Base-by-base conservation (phyloP, 306 rosid species). In the Lathyrus sativus region DNA sequence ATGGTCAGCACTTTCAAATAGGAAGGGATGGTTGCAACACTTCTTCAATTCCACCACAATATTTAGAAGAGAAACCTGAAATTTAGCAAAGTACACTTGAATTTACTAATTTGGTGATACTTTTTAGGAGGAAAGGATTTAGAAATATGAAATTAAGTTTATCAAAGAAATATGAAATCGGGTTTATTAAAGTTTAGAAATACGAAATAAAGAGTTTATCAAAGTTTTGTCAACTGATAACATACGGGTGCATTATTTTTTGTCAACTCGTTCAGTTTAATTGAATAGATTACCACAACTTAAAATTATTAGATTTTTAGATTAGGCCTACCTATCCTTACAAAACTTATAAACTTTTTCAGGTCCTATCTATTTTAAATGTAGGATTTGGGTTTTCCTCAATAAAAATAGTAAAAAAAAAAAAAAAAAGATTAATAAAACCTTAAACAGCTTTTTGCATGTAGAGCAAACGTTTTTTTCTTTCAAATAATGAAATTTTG, bases 1-100 rank as follows among this genome's bases (percentile, higher is more conserved):
- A 87, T 95, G 96, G 84, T 95, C 99, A 53, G 99, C 99, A 81
- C 99, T 95, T 83, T 95, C 97, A 76, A 95, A 95, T 66, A 95
- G 85, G 82, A 95, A 95, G 66, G 99, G 99, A 82, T 95, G 99
- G 68, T 95, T 95, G 85, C 99, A 95, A 85, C 99, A 95, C 80
- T 95, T 95, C 85, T 95, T 95, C 79, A 95, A 80, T 85, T 95
- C 99, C 38, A 95, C 99, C 79, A 95, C 99, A 81, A 95, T 85
- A 81, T 95, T 95, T 70, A 95, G 80, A 71, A 95, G 93, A 24
- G 99, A 95, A 77, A 95, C 99, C 99, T 95, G 89, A 70, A 76
- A 74, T 49, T 26, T 42, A 64, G 49, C 13, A 38, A 19, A 6
- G 61, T 44, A 61, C 46, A 66, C 10, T 37, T 31, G 43, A 31